Conservation (phyloP, 805 yeast genomes). For the Candida tibetensis region DNA sequence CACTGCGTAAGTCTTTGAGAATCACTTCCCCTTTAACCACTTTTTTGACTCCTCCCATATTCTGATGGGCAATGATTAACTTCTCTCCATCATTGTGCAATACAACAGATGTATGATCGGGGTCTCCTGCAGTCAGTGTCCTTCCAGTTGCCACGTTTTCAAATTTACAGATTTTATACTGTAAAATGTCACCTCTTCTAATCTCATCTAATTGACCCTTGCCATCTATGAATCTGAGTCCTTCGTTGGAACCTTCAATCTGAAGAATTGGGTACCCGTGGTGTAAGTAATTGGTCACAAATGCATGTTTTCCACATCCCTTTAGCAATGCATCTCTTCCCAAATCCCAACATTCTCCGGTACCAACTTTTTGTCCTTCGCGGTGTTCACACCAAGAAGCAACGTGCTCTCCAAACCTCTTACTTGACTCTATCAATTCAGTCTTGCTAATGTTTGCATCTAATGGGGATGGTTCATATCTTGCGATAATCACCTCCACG, state of each 20-base stretch:
- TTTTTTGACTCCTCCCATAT: slow-evolving; percentile 40
- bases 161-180: slow-evolving; percentile 43
- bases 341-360: slow-evolving; percentile 63
- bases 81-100: slow-evolving; percentile 25
- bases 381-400: slow-evolving; percentile 54
- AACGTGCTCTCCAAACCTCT: slow-evolving; percentile 48
- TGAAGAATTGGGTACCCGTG: slow-evolving; percentile 47
- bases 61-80: slow-evolving; percentile 47
- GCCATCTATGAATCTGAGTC: slow-evolving; percentile 20
- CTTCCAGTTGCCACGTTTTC: slow-evolving; percentile 31
- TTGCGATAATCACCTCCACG: slow-evolving; percentile 27
- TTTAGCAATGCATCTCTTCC: slow-evolving; percentile 52
- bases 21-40: slow-evolving; percentile 41
- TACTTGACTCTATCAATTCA: slow-evolving; percentile 31
- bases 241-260: slow-evolving; percentile 18
- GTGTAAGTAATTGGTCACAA: slow-evolving; percentile 44
- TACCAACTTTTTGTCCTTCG: slow-evolving; percentile 47
- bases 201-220: slow-evolving; percentile 34
- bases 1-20: slow-evolving; percentile 37
- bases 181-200: slow-evolving; percentile 56
- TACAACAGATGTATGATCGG: slow-evolving; percentile 51
- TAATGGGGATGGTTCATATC: slow-evolving; percentile 45
- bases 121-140: slow-evolving; percentile 45
- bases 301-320: slow-evolving; percentile 58
- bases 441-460: slow-evolving; percentile 18